Evolutionary conservation across 495 filamentous ascomycete species (phyloP).

Genomic region (Durotheca rogersii): DNA sequence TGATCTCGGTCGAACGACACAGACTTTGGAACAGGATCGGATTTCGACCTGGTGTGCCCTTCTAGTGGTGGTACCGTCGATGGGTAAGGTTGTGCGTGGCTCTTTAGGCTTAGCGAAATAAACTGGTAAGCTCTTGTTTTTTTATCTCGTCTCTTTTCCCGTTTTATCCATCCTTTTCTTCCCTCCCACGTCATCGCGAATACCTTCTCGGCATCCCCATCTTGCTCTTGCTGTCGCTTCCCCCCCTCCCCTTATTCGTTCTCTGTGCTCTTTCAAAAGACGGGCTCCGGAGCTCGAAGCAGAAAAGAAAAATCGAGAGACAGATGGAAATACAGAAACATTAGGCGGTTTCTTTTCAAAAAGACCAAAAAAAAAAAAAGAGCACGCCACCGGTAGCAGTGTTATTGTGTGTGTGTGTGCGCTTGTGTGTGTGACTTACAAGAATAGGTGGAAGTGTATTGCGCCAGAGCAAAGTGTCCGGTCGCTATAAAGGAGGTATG

Average conservation of each 20-base stretch:
- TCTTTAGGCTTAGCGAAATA: background rate
- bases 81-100: no score
- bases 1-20: conserved; percentile 26
- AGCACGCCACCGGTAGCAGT: no score
- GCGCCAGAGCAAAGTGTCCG: background rate
- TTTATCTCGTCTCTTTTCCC: background rate
- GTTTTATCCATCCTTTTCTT: background rate
- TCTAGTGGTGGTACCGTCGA: no score
- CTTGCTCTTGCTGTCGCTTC: conserved; percentile 4
- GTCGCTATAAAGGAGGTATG: no score
- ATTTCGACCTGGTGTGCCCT: no score
- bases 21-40: conserved; percentile 6
- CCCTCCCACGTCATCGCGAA: no score
- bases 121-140: background rate
- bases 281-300: no score
- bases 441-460: background rate
- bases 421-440: background rate
- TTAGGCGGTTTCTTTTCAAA: no score
- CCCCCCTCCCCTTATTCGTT: conserved; percentile 11
- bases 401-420: background rate
- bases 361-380: no score
- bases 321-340: no score
- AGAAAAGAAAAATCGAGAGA: no score
- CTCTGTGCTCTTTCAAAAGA: background rate
- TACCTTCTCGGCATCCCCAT: no score